A percentile compares a stretch with the other conserved stretches of the same genome.
Conservation (phyloP, 768 basidiomycete genomes). For the Clitopilus hobsonii region DNA sequence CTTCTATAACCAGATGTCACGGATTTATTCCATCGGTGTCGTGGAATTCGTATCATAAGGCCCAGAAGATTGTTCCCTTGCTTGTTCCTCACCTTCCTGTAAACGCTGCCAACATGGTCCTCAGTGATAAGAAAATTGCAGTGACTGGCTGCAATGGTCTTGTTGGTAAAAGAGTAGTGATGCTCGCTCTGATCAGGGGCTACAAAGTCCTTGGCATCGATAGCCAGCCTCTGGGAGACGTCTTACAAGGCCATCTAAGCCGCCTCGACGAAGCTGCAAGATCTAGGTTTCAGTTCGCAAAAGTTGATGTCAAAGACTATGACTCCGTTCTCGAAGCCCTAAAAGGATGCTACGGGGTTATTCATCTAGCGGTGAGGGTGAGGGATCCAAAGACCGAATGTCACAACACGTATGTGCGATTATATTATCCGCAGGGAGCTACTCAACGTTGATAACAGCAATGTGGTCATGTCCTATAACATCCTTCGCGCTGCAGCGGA, state of each 20-base stretch:
- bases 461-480: no score
- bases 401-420: conserved; percentile 47
- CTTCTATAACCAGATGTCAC: no score
- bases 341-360: conserved; percentile 48
- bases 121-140: conserved; percentile 57
- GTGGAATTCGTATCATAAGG: no score
- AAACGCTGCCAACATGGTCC: no score
- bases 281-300: conserved; percentile 34
- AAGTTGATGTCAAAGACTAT: conserved; percentile 46
- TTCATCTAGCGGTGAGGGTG: conserved; percentile 48
- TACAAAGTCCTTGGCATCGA: conserved; percentile 56
- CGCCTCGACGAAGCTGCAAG: conserved; percentile 13
- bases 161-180: conserved; percentile 50
- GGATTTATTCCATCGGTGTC: no score
- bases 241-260: conserved; percentile 17
- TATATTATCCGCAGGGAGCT: no score
- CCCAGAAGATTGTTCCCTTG: no score
- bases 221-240: conserved; percentile 4
- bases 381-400: conserved; percentile 58
- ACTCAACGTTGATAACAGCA: no score
- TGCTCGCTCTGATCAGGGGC: conserved; percentile 41
- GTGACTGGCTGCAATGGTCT: conserved; percentile 58
- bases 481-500: conserved; percentile 62
- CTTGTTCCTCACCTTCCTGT: no score
- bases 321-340: conserved; percentile 38